Evolutionary conservation across 2,329 filamentous ascomycete genomes (phyloP).

Genomic region (Trichoderma koningii): DNA sequence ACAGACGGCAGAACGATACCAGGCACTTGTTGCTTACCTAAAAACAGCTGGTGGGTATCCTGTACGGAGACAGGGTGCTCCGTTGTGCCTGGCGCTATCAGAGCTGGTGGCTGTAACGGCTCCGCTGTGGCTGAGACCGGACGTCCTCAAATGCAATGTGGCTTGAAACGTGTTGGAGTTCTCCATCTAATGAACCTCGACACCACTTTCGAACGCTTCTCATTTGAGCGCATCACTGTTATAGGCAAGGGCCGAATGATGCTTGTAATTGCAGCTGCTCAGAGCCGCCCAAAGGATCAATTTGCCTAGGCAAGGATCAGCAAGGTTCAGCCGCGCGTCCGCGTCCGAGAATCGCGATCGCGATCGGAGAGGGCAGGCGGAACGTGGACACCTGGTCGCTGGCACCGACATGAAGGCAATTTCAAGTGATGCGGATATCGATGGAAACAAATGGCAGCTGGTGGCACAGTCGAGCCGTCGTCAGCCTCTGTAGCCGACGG

Average conservation of each 20-base stretch:
- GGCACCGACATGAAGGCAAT: background rate
- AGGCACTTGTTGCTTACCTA: no score
- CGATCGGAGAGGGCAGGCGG: conserved; percentile 21
- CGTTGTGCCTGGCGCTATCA: no score
- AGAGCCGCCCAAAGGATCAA: background rate
- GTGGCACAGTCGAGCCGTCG: conserved; percentile 1
- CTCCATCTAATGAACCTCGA: no score
- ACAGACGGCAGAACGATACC: no score
- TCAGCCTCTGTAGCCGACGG: background rate
- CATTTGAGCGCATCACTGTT: background rate
- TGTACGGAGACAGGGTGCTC: no score
- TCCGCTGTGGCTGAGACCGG: no score
- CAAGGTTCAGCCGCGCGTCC: conserved; percentile 20
- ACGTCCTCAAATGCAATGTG: no score
- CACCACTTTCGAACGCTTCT: no score
- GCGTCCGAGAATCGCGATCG: conserved; percentile 26
- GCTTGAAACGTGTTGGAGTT: no score
- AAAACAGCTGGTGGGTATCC: no score
- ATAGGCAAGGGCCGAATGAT: background rate
- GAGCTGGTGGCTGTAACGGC: no score
- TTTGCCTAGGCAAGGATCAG: conserved; percentile 16
- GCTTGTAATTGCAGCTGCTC: background rate
- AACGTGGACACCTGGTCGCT: conserved; percentile 23
- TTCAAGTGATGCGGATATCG: background rate
- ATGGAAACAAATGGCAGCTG: background rate